Percentiles rank a stretch among this genome's conserved stretches.
phyloP scores from a whole-genome alignment of 2,329 filamentous ascomycete genomes.

The Verticillium klebahnii region DNA sequence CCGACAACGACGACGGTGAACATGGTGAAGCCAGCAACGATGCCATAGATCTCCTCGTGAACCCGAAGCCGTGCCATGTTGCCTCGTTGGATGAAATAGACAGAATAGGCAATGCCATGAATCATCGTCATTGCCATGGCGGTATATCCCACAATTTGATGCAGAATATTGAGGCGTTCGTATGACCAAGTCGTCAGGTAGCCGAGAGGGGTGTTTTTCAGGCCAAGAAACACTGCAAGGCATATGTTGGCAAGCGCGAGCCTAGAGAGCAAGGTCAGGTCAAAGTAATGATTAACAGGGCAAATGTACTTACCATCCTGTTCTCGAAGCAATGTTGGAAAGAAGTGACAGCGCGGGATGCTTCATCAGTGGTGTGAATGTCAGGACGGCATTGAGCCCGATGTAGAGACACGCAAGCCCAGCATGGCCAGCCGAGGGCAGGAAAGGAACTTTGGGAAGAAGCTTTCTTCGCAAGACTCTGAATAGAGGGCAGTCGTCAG shows the following conservation, averaged over 20 bases:
- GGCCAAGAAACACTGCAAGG: constrained; percentile 47
- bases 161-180: constrained; percentile 54
- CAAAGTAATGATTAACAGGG: not conserved
- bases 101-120: constrained; percentile 39
- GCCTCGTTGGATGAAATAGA: constrained; percentile 29
- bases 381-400: constrained; percentile 25
- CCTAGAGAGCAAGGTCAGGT: constrained; percentile 20
- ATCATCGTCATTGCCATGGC: constrained; percentile 40
- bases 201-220: constrained; percentile 53
- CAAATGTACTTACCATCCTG: constrained; percentile 28
- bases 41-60: constrained; percentile 39
- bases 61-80: constrained; percentile 27
- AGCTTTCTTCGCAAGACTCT: constrained; percentile 8
- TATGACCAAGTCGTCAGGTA: constrained; percentile 51
- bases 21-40: constrained; percentile 41
- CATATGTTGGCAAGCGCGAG: constrained; percentile 39
- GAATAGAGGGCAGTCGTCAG: not conserved
- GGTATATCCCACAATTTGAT: constrained; percentile 47
- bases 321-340: constrained; percentile 30
- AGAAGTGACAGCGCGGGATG: constrained; percentile 20
- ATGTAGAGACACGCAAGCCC: constrained; percentile 23
- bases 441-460: constrained; percentile 8
- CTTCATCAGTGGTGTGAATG: constrained; percentile 26
- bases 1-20: constrained; percentile 38
- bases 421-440: constrained; percentile 22